These are phyloP conservation scores for Trametes versicolor DNA, from an alignment of 1,284 basidiomycete species.

Conservation along the genomic window DNA sequence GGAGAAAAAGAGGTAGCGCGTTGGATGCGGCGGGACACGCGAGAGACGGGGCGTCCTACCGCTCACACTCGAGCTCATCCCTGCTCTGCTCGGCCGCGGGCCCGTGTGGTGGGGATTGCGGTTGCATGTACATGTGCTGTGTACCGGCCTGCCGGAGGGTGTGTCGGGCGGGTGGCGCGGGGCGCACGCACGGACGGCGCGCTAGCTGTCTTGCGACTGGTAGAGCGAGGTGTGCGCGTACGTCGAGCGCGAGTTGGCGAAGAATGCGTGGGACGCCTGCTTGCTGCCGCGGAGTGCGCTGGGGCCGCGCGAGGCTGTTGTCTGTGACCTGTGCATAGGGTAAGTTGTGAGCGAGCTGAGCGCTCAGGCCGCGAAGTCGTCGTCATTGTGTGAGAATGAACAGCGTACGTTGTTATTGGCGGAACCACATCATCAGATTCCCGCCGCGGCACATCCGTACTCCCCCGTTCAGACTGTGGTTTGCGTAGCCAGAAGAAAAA, in stretches of 20 bases:
- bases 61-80: background rate
- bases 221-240: conserved; percentile 31
- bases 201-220: conserved; percentile 20
- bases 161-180: background rate
- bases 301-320: background rate
- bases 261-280: background rate
- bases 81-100: background rate
- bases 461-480: background rate
- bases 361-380: background rate
- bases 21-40: conserved; percentile 7
- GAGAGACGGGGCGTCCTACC: conserved; percentile 9
- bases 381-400: background rate
- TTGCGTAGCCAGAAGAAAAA: background rate
- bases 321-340: background rate
- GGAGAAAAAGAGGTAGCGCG: background rate
- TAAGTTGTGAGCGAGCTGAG: background rate
- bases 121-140: background rate
- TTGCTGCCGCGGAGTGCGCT: background rate
- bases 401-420: background rate
- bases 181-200: background rate
- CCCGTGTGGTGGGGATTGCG: conserved; percentile 1
- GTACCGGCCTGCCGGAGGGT: no score
- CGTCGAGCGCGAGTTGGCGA: conserved; percentile 27
- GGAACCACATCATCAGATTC: background rate
- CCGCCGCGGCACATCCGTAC: background rate